Conservation (phyloP, 1,284 basidiomycete genomes). For the Malassezia globosa region DNA sequence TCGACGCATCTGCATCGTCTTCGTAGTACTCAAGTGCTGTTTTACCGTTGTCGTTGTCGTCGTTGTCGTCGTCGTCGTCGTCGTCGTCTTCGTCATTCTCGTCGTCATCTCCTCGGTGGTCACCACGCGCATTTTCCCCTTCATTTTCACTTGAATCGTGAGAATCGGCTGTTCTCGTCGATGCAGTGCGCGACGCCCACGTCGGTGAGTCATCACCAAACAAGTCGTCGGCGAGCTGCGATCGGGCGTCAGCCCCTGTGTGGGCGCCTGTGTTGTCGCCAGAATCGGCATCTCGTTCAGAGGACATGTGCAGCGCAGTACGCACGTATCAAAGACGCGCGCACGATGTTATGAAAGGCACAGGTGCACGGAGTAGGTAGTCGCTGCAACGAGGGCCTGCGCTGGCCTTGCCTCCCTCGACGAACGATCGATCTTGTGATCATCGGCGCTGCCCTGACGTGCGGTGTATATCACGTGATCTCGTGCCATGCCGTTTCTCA, state of each 20-base stretch:
- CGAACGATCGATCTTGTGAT: too few relatives aligned
- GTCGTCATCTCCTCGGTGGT: conserved; percentile 23
- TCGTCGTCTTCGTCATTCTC: conserved; percentile 19
- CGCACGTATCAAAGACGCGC: neutral
- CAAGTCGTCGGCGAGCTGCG: conserved; percentile 19
- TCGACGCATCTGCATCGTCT: conserved; percentile 20
- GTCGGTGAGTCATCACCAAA: conserved; percentile 9
- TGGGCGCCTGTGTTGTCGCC: neutral
- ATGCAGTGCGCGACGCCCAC: too few relatives aligned
- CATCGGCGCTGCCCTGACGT: too few relatives aligned
- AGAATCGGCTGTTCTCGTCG: too few relatives aligned
- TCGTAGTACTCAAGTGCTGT: conserved; percentile 30
- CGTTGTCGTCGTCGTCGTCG: conserved; percentile 1
- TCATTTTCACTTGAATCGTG: too few relatives aligned
- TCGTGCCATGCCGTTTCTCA: too few relatives aligned
- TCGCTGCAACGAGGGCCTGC: too few relatives aligned
- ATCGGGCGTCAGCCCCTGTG: too few relatives aligned
- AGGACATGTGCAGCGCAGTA: too few relatives aligned
- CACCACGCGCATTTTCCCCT: too few relatives aligned
- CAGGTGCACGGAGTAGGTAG: neutral
- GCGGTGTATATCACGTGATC: neutral
- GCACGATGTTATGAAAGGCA: neutral
- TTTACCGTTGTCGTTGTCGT: conserved; percentile 19
- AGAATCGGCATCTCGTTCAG: neutral
- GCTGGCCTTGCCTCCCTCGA: too few relatives aligned